A percentile compares a stretch with the other conserved stretches of the same genome.
Conservation (phyloP, 2,329 filamentous ascomycete genomes). For the Ceratocystiopsis minuta region DNA sequence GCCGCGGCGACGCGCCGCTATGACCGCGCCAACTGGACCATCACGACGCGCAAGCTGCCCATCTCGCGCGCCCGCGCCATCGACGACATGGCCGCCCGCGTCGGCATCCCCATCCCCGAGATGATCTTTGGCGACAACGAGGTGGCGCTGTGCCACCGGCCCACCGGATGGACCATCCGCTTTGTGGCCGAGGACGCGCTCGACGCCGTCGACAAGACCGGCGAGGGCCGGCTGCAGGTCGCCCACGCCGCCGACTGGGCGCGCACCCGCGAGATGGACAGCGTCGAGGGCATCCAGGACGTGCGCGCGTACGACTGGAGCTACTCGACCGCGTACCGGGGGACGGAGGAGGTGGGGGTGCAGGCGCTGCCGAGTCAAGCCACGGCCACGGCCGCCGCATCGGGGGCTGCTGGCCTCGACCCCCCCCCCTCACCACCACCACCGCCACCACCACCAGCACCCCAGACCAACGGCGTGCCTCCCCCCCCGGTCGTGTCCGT, state of each 20-base stretch:
- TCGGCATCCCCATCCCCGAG: constrained; percentile 81
- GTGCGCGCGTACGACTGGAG: constrained; percentile 98
- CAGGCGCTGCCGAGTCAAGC: too few species aligned
- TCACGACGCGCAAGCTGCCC: constrained; percentile 75
- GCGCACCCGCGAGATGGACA: constrained; percentile 49
- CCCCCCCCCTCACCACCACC: not conserved
- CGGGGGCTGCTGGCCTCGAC: too few species aligned
- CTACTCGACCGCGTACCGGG: constrained; percentile 76
- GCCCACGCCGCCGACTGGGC: constrained; percentile 81
- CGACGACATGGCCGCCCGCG: constrained; percentile 58
- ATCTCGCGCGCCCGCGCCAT: constrained; percentile 88
- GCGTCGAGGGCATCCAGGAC: constrained; percentile 75
- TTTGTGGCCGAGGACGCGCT: constrained; percentile 82
- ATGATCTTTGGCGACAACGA: constrained; percentile 99
- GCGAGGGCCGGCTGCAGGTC: constrained; percentile 76
- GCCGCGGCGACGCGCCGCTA: constrained; percentile 36
- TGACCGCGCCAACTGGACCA: constrained; percentile 48
- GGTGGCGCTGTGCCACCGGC: constrained; percentile 54
- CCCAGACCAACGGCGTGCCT: too few species aligned
- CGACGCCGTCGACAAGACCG: constrained; percentile 86
- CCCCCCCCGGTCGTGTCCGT: not conserved
- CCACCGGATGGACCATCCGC: constrained; percentile 56
- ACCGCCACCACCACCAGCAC: not conserved
- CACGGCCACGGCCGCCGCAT: too few species aligned
- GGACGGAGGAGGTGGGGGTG: constrained; percentile 28